Evolutionary conservation across 805 yeast species (phyloP), one percentile per base, ranked within the genome.

Genomic region (Candida silvicultrix): DNA sequence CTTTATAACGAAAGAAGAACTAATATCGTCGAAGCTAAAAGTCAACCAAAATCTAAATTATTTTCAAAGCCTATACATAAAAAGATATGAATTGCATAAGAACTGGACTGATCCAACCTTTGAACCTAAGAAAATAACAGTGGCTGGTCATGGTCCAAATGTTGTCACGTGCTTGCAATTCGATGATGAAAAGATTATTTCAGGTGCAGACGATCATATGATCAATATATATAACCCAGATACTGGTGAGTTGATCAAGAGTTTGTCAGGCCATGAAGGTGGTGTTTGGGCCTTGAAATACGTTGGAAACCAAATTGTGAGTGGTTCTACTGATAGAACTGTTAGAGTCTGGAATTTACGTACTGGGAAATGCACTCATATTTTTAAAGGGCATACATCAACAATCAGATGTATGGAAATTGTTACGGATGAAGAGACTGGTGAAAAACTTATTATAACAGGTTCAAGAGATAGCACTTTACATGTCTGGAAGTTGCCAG

Each of bases 261-360:
- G 81, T 6, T 71, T 94, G 39, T 71, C 74, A 38, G 97, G 97
- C 8, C 99, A 94, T 60, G 95, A 85, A 45, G 99, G 99, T 40
- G 99, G 99, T 36, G 99, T 94, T 5, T 94, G 99, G 99, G 98
- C 99, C 1, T 73, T 94, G 62, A 89, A 92, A 65, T 90, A 89
- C 60, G 73, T 78, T 45, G 89, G 87, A 20, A 80, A 83, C 56
- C 88, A 89, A 9, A 71, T 94, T 40, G 96, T 92, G 1, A 85
- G 95, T 49, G 99, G 98, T 0, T 85, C 96, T 2, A 92, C 97
- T 0, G 99, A 94, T 66, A 77, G 97, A 54, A 83, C 96, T 0
- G 95, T 94, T 3, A 76, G 99, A 48, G 81, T 94, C 5, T 94
- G 99, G 99, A 88, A 90, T 60, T 80, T 90, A 50, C 74, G 77